Evolutionary conservation across 1,139 yeast genomes (phyloP).

Genomic region (Tardiomyces depauwii): DNA sequence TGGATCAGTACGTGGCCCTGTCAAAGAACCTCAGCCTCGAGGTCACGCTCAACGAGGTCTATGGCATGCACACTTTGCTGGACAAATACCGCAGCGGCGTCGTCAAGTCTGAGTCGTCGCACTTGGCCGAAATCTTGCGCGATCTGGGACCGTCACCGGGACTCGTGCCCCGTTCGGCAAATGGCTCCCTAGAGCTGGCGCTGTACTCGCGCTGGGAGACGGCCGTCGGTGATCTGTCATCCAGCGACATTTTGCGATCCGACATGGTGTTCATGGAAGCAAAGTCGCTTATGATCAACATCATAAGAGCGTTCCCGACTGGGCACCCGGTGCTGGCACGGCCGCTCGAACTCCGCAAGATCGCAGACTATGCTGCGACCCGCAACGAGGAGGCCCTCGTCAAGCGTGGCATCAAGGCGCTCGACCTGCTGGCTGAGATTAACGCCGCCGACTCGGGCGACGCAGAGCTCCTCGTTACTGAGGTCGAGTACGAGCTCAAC

Average conservation of each 20-base stretch:
- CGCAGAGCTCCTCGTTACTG: slow-evolving; percentile 21
- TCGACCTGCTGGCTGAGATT: slow-evolving; percentile 24
- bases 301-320: slow-evolving; percentile 27
- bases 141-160: slow-evolving; percentile 27
- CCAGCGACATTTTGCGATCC: slow-evolving; percentile 22
- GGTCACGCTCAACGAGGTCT: slow-evolving; percentile 28
- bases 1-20: slow-evolving; percentile 32
- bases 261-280: slow-evolving; percentile 30
- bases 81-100: slow-evolving; percentile 23
- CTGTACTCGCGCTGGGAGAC: slow-evolving; percentile 30
- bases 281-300: slow-evolving; percentile 27
- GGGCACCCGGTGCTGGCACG: slow-evolving; percentile 18
- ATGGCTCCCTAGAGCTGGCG: slow-evolving; percentile 25
- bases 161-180: slow-evolving; percentile 23
- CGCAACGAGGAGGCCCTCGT: slow-evolving; percentile 22
- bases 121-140: slow-evolving; percentile 20
- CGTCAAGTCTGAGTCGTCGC: slow-evolving; percentile 11
- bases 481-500: slow-evolving; percentile 27
- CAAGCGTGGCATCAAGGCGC: slow-evolving; percentile 27
- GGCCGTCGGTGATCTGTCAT: slow-evolving; percentile 23
- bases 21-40: slow-evolving; percentile 27
- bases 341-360: slow-evolving; percentile 22
- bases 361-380: slow-evolving; percentile 27
- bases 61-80: slow-evolving; percentile 28
- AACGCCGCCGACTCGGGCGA: slow-evolving; percentile 22